Base-by-base conservation (phyloP, 805 yeast species). In the Yarrowia keelungensis region DNA sequence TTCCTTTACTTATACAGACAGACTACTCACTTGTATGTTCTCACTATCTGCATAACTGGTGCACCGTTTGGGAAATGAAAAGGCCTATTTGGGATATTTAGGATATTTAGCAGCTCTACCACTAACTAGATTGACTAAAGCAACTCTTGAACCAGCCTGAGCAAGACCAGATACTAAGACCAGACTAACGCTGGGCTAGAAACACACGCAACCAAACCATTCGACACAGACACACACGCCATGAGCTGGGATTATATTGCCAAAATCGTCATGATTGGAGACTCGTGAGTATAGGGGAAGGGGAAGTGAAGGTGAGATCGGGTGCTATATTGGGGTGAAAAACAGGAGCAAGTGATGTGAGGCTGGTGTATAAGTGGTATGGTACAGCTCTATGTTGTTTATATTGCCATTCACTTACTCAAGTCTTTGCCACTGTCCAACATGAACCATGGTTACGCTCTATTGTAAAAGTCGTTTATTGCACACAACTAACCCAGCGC, bases 241-340 rank as follows among this genome's bases (percentile, higher is more conserved):
- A 62, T 62, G 67, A 49, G 56, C 39, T 62, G 67, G 67, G 56
- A 49, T 16, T 62, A 47, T 32, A 62, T 62, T 32, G 67, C 67
- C 59, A 49, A 69, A 42, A 45, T 66, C 71, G 77, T 77, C 54
- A 77, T 77, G 80, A 75, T 77, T 15, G 79, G 79, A 9, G 79
- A 77, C 64, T 77, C 80, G 78, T 76, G 70, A 36, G 78, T 75
- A 14, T 26, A 53, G 59, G 59, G 58, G 43, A 3, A 26, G 7
- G 32, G 32, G 19, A 5, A 5, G 4, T 26, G 32, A 5, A 26
- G 4, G 32, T 5, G 32, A 26, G 32, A 26, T 26, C 32, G 32
- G 32, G 32, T 26, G 32, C 7, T 3, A 26, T 3, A 5, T 26
- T 26, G 32, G 32, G 32, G 32, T 26, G 32, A 3, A 26, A 26